phyloP scores from a whole-genome alignment of 208 protist species.

The Zelonia costaricensis region DNA sequence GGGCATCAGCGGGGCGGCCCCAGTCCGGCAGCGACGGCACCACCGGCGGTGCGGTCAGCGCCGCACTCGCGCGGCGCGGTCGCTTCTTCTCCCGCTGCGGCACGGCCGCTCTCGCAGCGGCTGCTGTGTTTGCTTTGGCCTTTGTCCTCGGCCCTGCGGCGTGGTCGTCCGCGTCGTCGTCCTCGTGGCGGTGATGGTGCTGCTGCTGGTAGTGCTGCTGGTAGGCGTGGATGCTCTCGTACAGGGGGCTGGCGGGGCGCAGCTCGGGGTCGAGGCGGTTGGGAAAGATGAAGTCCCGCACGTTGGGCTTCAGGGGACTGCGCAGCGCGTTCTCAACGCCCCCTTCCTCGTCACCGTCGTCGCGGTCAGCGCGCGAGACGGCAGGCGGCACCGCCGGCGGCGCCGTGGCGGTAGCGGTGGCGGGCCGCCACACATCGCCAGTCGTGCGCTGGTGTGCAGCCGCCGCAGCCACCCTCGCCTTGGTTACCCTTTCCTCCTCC shows the following conservation, averaged over 20 bases:
- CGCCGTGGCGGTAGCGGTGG: too few relatives aligned
- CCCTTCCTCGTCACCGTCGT: slow-evolving; percentile 10
- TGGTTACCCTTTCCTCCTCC: too few relatives aligned
- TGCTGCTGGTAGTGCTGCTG: slow-evolving; percentile 27
- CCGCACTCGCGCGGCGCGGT: background rate
- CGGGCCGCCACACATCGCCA: too few relatives aligned
- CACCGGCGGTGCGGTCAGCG: background rate
- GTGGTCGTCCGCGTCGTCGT: background rate
- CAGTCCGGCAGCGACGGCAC: slow-evolving; percentile 8
- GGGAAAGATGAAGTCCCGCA: slow-evolving; percentile 26
- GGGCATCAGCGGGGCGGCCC: slow-evolving; percentile 35
- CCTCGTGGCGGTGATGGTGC: slow-evolving; percentile 7
- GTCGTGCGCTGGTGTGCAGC: too few relatives aligned
- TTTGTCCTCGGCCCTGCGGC: too few relatives aligned
- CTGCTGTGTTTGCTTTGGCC: background rate
- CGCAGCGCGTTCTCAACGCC: slow-evolving; percentile 1
- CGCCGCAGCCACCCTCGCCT: too few relatives aligned
- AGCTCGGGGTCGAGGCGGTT: slow-evolving; percentile 25
- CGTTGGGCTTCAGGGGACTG: slow-evolving; percentile 11
- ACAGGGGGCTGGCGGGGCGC: slow-evolving; percentile 26
- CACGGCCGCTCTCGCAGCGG: background rate
- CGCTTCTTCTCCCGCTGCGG: too few relatives aligned
- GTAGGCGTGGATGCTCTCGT: slow-evolving; percentile 33
- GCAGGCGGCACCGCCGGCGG: background rate
- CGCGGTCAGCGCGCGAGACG: background rate